phyloP scores from a whole-genome alignment of 495 filamentous ascomycete genomes.

The Astrothelium macrocarpum region DNA sequence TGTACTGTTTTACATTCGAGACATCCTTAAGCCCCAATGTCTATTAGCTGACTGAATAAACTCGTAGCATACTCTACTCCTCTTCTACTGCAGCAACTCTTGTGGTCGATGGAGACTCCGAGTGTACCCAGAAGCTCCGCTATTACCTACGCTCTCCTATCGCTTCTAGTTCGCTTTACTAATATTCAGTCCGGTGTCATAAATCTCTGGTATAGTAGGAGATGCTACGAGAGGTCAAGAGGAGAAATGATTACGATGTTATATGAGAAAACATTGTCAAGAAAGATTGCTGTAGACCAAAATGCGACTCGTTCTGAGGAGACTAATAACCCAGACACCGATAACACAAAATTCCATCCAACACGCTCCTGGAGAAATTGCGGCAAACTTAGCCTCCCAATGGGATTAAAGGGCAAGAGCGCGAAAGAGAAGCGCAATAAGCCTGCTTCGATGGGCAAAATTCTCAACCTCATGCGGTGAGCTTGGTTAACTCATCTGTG shows the following conservation, averaged over 20 bases:
- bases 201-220: conserved; percentile 61
- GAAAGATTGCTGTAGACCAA: conserved; percentile 56
- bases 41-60: conserved; percentile 11
- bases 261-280: conserved; percentile 69
- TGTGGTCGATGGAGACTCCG: conserved; percentile 54
- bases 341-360: background rate
- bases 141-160: conserved; percentile 56
- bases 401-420: conserved; percentile 13
- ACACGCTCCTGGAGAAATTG: background rate
- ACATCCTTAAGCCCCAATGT: no score
- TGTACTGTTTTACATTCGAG: conserved; percentile 10
- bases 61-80: conserved; percentile 47
- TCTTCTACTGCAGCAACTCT: conserved; percentile 60
- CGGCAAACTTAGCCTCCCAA: conserved; percentile 8
- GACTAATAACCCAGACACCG: background rate
- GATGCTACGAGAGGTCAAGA: conserved; percentile 67
- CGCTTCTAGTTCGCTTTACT: conserved; percentile 49
- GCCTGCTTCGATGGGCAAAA: conserved; percentile 70
- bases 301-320: conserved; percentile 14
- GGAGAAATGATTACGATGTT: conserved; percentile 84
- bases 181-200: conserved; percentile 58
- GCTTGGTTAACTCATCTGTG: background rate
- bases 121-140: conserved; percentile 42
- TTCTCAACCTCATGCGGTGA: conserved; percentile 64
- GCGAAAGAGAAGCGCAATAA: conserved; percentile 35